Evolutionary conservation across 2,329 filamentous ascomycete species (phyloP), one percentile per base, ranked within the genome.

Genomic region (Diplodia seriata): DNA sequence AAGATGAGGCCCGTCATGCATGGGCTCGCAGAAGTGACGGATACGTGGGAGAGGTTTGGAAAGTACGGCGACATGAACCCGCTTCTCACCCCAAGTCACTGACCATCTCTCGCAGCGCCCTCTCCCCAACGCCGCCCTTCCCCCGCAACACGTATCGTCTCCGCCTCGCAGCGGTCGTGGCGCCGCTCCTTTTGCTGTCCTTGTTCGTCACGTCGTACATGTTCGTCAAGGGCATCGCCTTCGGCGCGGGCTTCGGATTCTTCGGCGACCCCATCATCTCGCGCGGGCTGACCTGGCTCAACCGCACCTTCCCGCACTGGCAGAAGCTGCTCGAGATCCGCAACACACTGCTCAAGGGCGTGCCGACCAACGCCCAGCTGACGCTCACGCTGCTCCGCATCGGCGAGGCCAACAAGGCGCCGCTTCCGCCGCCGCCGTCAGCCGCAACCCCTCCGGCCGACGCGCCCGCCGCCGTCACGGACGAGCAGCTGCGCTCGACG

Each of bases 301-400:
- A 91, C 76, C 80, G 79, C 15, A 83, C 82, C 54, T 84, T 89
- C 71, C 91, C 91, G 0, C 81, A 89, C 71, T 95, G 92, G 92
- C 85, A 91, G 73, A 91, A 90, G 72, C 82, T 92, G 7, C 82
- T 94, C 18, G 89, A 93, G 73, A 79, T 93, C 12, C 20, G 29
- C 61, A 83, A 81, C 71, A 92, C 90, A 0, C 76, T 95, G 1
- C 86, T 97, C 62, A 92, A 91, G 74, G 91, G 92, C 2, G 89
- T 95, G 0, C 93, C 93, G 0, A 97, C 92, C 1, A 95, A 96
- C 75, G 91, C 92, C 3, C 93, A 97, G 74, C 86, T 96, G 20
- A 89, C 92, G 0, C 81, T 96, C 33, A 96, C 92, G 0, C 84
- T 96, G 1, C 86, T 96, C 12, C 90, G 93, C 5, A 88, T 94